Evolutionary conservation across 2,329 filamentous ascomycete genomes (phyloP).

Genomic region (Fusarium clavum): DNA sequence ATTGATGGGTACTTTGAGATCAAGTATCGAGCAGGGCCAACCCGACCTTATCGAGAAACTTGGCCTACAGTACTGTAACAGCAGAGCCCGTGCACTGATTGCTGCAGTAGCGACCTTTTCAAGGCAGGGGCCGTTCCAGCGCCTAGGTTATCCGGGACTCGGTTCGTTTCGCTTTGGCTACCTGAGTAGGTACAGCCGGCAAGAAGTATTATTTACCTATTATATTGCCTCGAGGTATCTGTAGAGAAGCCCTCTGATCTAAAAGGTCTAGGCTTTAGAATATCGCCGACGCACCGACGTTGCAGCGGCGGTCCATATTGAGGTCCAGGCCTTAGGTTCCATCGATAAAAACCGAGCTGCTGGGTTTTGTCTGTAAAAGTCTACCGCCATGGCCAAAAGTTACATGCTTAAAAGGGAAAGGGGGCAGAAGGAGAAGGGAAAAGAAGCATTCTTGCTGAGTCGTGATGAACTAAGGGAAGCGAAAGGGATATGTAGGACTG

Average conservation of each 20-base stretch:
- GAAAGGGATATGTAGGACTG: not conserved
- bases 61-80: slow-evolving; percentile 7
- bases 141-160: slow-evolving; percentile 20
- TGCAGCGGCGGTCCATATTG: slow-evolving; percentile 9
- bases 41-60: not conserved
- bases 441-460: slow-evolving; percentile 2
- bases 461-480: not conserved
- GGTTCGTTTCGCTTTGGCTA: slow-evolving; percentile 15
- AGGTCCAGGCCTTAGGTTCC: slow-evolving; percentile 8
- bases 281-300: slow-evolving; percentile 16
- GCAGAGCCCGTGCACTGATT: slow-evolving; percentile 15
- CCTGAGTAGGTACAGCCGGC: not conserved
- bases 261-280: not conserved
- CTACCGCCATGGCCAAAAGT: slow-evolving; percentile 23
- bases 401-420: slow-evolving; percentile 8
- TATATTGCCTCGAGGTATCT: not conserved
- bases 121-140: slow-evolving; percentile 39
- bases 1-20: slow-evolving; percentile 26
- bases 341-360: slow-evolving; percentile 5
- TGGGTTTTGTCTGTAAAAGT: slow-evolving; percentile 9
- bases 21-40: slow-evolving; percentile 17
- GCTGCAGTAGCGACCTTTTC: slow-evolving; percentile 22
- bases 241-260: not conserved
- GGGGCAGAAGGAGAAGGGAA: slow-evolving; percentile 2
- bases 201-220: not conserved